These are phyloP conservation scores for Gillenia trifoliata DNA, from an alignment of 306 rosid species.

Conservation along the genomic window DNA sequence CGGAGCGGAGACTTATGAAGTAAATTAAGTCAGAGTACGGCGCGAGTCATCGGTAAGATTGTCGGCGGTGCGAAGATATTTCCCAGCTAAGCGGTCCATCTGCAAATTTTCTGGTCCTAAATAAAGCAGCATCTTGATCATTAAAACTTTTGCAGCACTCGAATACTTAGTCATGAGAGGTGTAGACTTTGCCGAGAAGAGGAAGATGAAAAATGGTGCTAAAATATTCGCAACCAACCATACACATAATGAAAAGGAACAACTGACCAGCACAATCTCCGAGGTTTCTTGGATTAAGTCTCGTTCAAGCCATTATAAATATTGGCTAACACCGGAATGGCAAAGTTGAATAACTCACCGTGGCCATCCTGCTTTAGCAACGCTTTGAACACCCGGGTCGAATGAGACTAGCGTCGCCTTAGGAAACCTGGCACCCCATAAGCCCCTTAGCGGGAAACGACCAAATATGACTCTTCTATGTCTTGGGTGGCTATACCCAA, in stretches of 20 bases:
- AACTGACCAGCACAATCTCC: neutral
- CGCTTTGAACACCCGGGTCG: neutral
- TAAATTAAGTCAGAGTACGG: too few species aligned
- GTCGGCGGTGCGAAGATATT: too few species aligned
- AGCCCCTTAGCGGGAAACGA: neutral
- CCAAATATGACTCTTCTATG: neutral
- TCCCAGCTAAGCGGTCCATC: too few species aligned
- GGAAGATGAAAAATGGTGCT: too few species aligned
- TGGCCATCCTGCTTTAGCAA: neutral
- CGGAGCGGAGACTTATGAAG: too few species aligned
- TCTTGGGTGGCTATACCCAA: neutral
- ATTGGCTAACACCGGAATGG: neutral
- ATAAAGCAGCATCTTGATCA: too few species aligned
- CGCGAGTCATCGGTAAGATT: too few species aligned
- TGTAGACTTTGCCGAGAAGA: too few species aligned
- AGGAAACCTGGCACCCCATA: neutral
- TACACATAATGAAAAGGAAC: neutral
- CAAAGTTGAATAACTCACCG: fast-evolving
- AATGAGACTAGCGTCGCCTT: neutral
- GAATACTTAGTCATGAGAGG: too few species aligned
- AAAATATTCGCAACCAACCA: neutral
- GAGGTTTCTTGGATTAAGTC: fast-evolving
- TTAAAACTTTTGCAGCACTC: too few species aligned
- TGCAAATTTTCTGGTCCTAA: too few species aligned
- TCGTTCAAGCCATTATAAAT: neutral